phyloP scores from a whole-genome alignment of 2,329 filamentous ascomycete species.

The Colletotrichum orbiculare region DNA sequence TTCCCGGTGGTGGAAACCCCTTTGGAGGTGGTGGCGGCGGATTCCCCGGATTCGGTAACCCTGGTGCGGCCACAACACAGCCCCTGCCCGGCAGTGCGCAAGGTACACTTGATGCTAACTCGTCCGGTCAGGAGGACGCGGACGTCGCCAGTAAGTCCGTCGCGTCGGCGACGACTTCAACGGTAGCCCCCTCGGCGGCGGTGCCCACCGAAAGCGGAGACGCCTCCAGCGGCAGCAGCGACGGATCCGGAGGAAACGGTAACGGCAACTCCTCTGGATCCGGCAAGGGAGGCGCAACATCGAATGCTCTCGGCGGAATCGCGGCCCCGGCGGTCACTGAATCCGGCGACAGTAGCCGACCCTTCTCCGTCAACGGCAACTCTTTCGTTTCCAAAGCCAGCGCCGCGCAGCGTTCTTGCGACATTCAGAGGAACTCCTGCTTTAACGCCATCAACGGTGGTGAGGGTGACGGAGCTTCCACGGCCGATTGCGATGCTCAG shows the following conservation, averaged over 20 bases:
- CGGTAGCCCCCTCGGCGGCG: constrained; percentile 30
- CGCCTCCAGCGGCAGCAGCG: constrained; percentile 26
- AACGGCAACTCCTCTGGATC: constrained; percentile 32
- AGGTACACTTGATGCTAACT: constrained; percentile 24
- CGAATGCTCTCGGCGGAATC: constrained; percentile 60
- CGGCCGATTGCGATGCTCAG: constrained; percentile 67
- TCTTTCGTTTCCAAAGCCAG: constrained; percentile 67
- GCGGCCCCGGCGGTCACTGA: constrained; percentile 61
- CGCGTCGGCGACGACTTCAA: constrained; percentile 17
- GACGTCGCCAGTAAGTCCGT: constrained; percentile 31
- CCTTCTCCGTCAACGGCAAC: constrained; percentile 66
- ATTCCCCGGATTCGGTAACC: constrained; percentile 28
- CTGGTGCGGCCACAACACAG: constrained; percentile 31
- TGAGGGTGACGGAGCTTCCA: constrained; percentile 49
- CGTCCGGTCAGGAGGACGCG: constrained; percentile 23
- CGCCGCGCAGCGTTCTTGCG: constrained; percentile 70
- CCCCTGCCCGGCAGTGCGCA: constrained; percentile 15
- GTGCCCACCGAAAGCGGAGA: constrained; percentile 20
- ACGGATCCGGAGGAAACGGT: constrained; percentile 28
- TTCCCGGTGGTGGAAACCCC: not conserved
- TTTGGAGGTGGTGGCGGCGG: not conserved
- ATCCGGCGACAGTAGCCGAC: constrained; percentile 59
- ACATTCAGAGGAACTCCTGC: constrained; percentile 72
- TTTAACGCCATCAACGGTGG: constrained; percentile 66
- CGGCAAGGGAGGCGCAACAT: constrained; percentile 43